Conservation (phyloP, 306 rosid genomes). For the Dalbergia oliveri region DNA sequence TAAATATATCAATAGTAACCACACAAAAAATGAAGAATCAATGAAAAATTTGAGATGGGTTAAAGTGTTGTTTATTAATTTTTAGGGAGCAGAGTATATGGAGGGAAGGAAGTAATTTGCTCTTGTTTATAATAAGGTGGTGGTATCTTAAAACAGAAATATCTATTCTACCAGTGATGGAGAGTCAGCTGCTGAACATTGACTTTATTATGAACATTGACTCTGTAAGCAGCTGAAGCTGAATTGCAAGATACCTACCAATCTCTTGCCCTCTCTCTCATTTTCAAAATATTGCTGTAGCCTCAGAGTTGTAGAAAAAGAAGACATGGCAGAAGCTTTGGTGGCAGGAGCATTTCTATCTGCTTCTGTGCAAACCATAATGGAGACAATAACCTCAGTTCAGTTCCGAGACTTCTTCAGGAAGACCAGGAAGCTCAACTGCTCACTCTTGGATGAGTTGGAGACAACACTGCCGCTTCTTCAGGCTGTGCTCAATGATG, state of each 20-base stretch:
- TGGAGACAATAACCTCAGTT: background rate
- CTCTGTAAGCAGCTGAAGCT: background rate
- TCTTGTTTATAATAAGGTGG: background rate
- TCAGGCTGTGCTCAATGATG: constrained; percentile 17
- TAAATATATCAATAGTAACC: too few relatives aligned
- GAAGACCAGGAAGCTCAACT: background rate
- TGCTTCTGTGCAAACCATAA: background rate
- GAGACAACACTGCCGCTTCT: background rate
- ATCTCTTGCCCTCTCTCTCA: background rate
- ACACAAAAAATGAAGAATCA: too few relatives aligned
- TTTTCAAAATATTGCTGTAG: background rate
- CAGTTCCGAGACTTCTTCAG: background rate
- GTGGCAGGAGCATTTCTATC: constrained; percentile 19
- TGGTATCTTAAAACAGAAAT: background rate
- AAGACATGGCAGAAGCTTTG: constrained; percentile 17
- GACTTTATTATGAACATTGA: background rate
- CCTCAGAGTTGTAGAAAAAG: background rate
- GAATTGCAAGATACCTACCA: background rate
- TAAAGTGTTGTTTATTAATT: too few relatives aligned
- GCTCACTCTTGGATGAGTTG: constrained; percentile 20
- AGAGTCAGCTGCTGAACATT: background rate
- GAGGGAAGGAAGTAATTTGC: too few relatives aligned
- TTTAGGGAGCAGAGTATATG: too few relatives aligned
- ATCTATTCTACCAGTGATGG: background rate
- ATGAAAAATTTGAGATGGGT: too few relatives aligned